Evolutionary conservation across 2,329 filamentous ascomycete species (phyloP).

Genomic region (Colletotrichum sp.): DNA sequence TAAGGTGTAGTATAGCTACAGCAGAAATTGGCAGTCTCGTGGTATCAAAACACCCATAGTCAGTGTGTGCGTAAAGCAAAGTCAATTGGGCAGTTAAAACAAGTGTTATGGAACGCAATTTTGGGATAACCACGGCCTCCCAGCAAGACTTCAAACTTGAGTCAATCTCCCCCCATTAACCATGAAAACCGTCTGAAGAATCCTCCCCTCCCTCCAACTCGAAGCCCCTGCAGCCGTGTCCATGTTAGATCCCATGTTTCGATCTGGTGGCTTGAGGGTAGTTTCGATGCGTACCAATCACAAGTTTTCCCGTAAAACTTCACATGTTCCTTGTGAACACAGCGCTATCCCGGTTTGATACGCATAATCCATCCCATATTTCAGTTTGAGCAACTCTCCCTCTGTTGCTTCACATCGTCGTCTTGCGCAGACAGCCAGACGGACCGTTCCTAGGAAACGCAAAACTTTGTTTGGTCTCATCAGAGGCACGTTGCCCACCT

Average conservation of each 20-base stretch:
- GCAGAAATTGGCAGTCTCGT: not conserved
- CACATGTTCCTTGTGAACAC: not conserved
- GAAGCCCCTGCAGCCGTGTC: not conserved
- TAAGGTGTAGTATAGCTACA: not conserved
- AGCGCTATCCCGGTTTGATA: not conserved
- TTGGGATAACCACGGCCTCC: not conserved
- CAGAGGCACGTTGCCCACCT: not conserved
- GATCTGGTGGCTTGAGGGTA: not conserved
- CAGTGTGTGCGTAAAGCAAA: not conserved
- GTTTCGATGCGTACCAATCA: conserved; percentile 7
- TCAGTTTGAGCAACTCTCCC: not conserved
- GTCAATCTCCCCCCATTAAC: not conserved
- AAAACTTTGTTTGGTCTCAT: not conserved
- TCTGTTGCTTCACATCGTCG: not conserved
- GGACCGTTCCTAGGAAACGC: not conserved
- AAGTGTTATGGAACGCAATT: not conserved
- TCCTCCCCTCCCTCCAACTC: not conserved
- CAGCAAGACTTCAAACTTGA: not conserved
- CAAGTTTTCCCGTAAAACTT: not conserved
- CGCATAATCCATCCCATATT: not conserved
- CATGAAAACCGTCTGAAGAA: not conserved
- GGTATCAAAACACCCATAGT: not conserved
- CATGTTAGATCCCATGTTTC: not conserved
- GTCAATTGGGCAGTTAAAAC: not conserved
- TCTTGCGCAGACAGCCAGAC: not conserved